Evolutionary conservation across 805 yeast species (phyloP).

Genomic region (Saccharomycopsis fodiens): DNA sequence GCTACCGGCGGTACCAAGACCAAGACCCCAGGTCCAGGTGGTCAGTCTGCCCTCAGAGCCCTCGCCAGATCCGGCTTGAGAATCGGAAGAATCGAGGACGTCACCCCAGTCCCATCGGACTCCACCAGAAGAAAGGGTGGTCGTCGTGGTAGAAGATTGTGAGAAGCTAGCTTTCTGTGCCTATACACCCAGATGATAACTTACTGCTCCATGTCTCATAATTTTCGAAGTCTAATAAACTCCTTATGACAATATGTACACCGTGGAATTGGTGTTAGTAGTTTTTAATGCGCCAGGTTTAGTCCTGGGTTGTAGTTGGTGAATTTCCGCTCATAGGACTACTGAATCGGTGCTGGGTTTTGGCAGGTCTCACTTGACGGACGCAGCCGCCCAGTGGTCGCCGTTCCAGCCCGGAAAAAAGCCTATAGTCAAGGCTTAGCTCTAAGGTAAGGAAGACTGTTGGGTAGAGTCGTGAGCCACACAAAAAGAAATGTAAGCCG

Average conservation of each 20-base stretch:
- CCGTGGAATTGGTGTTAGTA: too few relatives aligned
- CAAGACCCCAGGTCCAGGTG: conserved; percentile 99
- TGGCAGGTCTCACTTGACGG: too few relatives aligned
- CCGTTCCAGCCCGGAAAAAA: too few relatives aligned
- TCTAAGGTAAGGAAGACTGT: too few relatives aligned
- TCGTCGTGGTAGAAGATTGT: conserved; percentile 99
- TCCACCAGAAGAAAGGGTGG: conserved; percentile 99
- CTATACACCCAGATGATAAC: neutral
- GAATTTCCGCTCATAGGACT: too few relatives aligned
- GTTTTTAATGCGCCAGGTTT: too few relatives aligned
- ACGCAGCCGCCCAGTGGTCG: too few relatives aligned
- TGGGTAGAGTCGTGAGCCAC: too few relatives aligned
- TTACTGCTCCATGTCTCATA: conserved; percentile 3
- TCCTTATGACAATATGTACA: neutral
- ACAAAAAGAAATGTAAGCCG: too few relatives aligned
- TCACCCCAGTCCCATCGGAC: conserved; percentile 99
- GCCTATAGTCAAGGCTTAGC: too few relatives aligned
- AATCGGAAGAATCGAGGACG: conserved; percentile 99
- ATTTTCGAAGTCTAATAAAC: neutral
- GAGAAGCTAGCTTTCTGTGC: neutral
- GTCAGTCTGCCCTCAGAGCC: conserved; percentile 99
- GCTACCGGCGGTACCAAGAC: conserved; percentile 99
- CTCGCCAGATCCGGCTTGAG: conserved; percentile 99
- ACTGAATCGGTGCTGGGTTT: too few relatives aligned
- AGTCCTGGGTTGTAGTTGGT: too few relatives aligned